Percentiles rank a stretch among this genome's conserved stretches.
Evolutionary conservation across 805 yeast genomes (phyloP).

Genomic region (Kodamaea fukazawae): DNA sequence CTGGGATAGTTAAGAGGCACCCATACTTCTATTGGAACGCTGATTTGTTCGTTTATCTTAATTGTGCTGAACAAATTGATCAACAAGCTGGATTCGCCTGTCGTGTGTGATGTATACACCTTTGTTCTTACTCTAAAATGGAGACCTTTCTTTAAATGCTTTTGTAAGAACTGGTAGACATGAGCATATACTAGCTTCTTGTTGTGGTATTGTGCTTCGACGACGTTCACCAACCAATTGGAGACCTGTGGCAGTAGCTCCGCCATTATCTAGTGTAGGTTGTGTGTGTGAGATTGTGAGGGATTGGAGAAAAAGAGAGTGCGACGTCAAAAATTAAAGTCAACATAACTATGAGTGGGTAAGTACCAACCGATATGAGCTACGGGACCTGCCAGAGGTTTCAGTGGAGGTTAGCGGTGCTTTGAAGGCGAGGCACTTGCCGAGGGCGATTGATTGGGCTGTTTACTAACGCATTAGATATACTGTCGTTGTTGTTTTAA

Average conservation of each 20-base stretch:
- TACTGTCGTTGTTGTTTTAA: slow-evolving; percentile 64
- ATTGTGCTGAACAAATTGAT: slow-evolving; percentile 63
- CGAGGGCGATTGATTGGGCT: too few relatives aligned
- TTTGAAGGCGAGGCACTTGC: too few relatives aligned
- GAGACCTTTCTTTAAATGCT: slow-evolving; percentile 33
- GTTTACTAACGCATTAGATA: slow-evolving; percentile 44
- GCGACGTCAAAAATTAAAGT: slow-evolving; percentile 1
- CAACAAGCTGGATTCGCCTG: slow-evolving; percentile 59
- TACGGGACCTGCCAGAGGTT: too few relatives aligned
- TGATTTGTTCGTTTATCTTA: slow-evolving; percentile 25
- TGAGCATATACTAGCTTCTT: slow-evolving; percentile 64
- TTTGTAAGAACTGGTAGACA: slow-evolving; percentile 49
- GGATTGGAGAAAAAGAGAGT: slow-evolving; percentile 1
- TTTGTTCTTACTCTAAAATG: slow-evolving; percentile 69
- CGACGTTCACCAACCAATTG: slow-evolving; percentile 40
- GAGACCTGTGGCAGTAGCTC: slow-evolving; percentile 24
- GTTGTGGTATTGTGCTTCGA: slow-evolving; percentile 54
- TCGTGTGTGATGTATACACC: slow-evolving; percentile 43
- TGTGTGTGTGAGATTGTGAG: not conserved
- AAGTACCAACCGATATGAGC: slow-evolving; percentile 17
- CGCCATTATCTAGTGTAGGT: not conserved
- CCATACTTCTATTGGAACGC: slow-evolving; percentile 67
- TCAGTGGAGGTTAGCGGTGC: too few relatives aligned
- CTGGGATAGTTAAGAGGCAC: slow-evolving; percentile 68
- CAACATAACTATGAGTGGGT: slow-evolving; percentile 44